Percentiles rank a stretch among this genome's conserved stretches.
Conservation (phyloP, 2,329 filamentous ascomycete species). For the Metarhizium humberi region DNA sequence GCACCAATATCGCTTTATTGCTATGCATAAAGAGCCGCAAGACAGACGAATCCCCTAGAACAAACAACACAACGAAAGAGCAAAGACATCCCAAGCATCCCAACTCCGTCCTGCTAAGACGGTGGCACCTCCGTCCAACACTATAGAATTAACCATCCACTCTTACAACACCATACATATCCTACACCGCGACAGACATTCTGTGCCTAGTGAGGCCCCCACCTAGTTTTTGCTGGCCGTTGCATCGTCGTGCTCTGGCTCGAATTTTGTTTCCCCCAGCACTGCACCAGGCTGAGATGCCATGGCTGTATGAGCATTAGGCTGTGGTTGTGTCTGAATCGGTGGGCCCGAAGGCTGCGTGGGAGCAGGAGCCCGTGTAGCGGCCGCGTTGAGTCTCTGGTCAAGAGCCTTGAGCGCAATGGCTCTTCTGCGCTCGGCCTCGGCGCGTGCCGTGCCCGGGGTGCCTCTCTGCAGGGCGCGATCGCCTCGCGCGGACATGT, state of each 20-base stretch:
- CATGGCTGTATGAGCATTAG: conserved; percentile 49
- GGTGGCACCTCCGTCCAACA: not conserved
- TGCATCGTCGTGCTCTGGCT: conserved; percentile 48
- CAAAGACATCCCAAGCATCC: not conserved
- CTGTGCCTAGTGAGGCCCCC: not conserved
- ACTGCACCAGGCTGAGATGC: conserved; percentile 43
- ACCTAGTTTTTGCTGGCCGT: conserved; percentile 16
- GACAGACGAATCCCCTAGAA: not conserved
- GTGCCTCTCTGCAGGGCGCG: conserved; percentile 42
- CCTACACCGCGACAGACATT: not conserved
- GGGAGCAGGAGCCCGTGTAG: conserved; percentile 17
- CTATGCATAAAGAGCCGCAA: not conserved
- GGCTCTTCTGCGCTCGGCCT: conserved; percentile 82
- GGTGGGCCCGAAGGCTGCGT: conserved; percentile 40
- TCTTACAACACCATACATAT: not conserved
- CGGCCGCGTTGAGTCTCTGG: conserved; percentile 78
- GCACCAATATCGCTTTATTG: not conserved
- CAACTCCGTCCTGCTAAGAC: not conserved
- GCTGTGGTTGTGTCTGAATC: conserved; percentile 46
- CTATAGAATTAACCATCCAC: not conserved
- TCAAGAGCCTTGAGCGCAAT: conserved; percentile 87
- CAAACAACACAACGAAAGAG: not conserved
- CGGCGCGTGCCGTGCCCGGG: conserved; percentile 67
- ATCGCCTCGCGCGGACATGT: conserved; percentile 66
- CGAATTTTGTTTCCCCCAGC: conserved; percentile 62